Evolutionary conservation across 352 stramenopile species (phyloP).

Genomic region (Pythium insidiosum): DNA sequence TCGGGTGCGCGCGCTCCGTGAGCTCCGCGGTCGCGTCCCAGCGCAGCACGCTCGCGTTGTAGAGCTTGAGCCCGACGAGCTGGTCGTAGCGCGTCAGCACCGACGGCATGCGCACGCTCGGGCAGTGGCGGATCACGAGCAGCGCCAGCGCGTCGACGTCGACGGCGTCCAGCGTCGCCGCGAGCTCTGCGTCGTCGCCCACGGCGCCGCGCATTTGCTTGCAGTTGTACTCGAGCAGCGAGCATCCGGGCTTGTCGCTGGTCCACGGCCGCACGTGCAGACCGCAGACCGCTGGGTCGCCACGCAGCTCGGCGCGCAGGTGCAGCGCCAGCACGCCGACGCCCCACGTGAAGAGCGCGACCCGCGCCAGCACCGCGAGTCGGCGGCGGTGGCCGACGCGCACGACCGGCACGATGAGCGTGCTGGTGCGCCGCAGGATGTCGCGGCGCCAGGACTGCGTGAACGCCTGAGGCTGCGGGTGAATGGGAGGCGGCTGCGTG

Average conservation of each 20-base stretch:
- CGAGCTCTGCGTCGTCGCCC: not conserved
- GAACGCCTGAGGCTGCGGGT: not conserved
- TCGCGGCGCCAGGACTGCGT: too few relatives aligned
- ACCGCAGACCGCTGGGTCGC: not conserved
- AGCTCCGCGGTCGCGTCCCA: not conserved
- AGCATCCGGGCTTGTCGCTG: not conserved
- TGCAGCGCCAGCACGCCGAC: not conserved
- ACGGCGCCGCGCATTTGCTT: not conserved
- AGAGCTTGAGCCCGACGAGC: not conserved
- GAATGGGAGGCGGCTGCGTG: not conserved
- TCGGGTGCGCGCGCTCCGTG: not conserved
- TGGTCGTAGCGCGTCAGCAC: not conserved
- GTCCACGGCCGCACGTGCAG: not conserved
- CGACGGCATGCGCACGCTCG: not conserved
- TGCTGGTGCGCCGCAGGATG: not conserved
- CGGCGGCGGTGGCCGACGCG: not conserved
- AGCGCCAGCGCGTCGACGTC: not conserved
- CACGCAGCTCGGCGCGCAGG: not conserved
- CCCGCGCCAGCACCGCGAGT: not conserved
- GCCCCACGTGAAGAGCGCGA: not conserved
- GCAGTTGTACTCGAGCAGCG: not conserved
- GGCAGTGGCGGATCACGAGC: not conserved
- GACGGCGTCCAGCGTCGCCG: not conserved
- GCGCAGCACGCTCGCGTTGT: not conserved
- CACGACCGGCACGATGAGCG: not conserved